Percentiles rank a stretch among this genome's conserved stretches.
Conservation (phyloP, 768 basidiomycete species). For the Plicaturopsis crispa region DNA sequence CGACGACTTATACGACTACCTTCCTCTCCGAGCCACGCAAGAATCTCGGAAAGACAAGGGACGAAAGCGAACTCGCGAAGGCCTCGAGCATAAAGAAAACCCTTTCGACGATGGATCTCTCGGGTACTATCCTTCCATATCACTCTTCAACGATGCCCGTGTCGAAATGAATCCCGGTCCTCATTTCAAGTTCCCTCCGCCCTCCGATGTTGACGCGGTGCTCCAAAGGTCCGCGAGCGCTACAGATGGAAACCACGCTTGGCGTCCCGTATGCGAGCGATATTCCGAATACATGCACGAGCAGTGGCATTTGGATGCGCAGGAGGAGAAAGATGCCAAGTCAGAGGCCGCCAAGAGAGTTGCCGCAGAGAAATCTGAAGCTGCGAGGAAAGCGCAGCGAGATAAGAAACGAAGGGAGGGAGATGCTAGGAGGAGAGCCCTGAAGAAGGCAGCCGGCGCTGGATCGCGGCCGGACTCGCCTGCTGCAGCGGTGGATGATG, state of each 20-base stretch:
- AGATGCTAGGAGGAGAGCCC: slow-evolving; percentile 42
- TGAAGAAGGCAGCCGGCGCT: slow-evolving; percentile 25
- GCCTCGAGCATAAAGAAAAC: slow-evolving; percentile 74
- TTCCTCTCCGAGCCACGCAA: slow-evolving; percentile 65
- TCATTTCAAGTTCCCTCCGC: slow-evolving; percentile 73
- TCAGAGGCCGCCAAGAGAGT: slow-evolving; percentile 30
- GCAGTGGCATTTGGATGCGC: slow-evolving; percentile 69
- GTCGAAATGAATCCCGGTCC: slow-evolving; percentile 88
- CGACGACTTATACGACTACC: slow-evolving; percentile 82
- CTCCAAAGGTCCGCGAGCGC: slow-evolving; percentile 27
- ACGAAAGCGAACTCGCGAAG: slow-evolving; percentile 55
- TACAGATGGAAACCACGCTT: slow-evolving; percentile 35
- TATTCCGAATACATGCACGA: slow-evolving; percentile 82
- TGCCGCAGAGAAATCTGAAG: slow-evolving; percentile 37
- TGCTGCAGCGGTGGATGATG: slow-evolving; percentile 1
- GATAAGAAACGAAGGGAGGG: slow-evolving; percentile 44
- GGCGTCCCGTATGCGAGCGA: slow-evolving; percentile 79
- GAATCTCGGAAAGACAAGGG: slow-evolving; percentile 58
- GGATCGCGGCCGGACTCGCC: slow-evolving; percentile 1
- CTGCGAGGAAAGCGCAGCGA: slow-evolving; percentile 30
- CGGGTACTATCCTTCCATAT: slow-evolving; percentile 94
- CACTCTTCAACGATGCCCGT: slow-evolving; percentile 84
- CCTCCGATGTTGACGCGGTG: slow-evolving; percentile 64
- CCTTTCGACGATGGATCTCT: slow-evolving; percentile 89
- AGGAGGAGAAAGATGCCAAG: slow-evolving; percentile 66